phyloP scores from a whole-genome alignment of 2,329 filamentous ascomycete species.

The Aspergillus uvarum region DNA sequence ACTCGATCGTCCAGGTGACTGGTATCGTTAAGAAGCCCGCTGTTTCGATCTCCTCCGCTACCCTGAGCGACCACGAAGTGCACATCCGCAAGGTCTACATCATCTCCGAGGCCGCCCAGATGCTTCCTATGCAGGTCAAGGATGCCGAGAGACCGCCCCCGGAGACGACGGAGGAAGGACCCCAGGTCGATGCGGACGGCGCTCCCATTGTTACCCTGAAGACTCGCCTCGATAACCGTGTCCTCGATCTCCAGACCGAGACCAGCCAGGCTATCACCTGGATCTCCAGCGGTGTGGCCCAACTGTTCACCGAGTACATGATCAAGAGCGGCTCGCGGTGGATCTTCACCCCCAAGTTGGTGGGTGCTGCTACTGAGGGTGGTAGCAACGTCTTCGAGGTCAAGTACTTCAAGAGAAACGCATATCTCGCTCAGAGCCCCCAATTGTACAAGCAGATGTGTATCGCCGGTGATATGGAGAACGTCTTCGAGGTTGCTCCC shows the following conservation, averaged over 20 bases:
- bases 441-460: constrained; percentile 70
- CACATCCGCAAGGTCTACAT: constrained; percentile 85
- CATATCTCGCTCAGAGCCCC: constrained; percentile 65
- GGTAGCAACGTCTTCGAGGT: constrained; percentile 89
- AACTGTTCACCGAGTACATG: constrained; percentile 78
- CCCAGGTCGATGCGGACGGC: constrained; percentile 52
- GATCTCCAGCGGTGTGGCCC: constrained; percentile 64
- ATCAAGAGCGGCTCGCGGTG: constrained; percentile 71
- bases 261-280: constrained; percentile 86
- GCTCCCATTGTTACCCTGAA: constrained; percentile 74
- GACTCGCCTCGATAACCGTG: constrained; percentile 86
- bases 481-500: constrained; percentile 64
- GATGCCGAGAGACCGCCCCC: constrained; percentile 52
- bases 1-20: constrained; percentile 80
- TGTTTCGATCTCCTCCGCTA: constrained; percentile 85
- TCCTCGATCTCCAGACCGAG: constrained; percentile 86
- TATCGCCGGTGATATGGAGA: constrained; percentile 63
- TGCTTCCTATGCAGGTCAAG: constrained; percentile 61
- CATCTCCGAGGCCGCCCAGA: constrained; percentile 63
- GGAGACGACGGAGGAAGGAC: constrained; percentile 46
- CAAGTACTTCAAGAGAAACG: constrained; percentile 83
- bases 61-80: constrained; percentile 76
- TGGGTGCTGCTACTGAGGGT: constrained; percentile 87
- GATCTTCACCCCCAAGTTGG: constrained; percentile 86
- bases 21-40: constrained; percentile 77